Base-by-base conservation (phyloP, 306 rosid species). In the Arachis hypogaea region DNA sequence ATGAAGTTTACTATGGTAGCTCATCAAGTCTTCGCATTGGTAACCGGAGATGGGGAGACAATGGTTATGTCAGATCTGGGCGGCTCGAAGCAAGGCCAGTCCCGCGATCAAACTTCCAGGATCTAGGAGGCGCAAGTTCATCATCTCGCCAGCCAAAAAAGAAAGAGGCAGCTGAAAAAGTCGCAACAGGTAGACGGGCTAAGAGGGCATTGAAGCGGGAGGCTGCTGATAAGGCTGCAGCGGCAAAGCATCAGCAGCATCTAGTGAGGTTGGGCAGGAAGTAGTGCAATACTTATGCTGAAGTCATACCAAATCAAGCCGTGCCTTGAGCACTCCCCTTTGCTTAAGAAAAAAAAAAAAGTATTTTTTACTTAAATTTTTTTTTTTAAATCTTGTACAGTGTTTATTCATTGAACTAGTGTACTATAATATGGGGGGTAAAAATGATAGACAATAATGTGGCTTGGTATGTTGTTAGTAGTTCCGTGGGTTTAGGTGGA, bases 31-130 rank as follows among this genome's bases (percentile, higher is more conserved):
- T 94, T 28, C 92, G 96, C 4, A 86, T 94, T 3, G 99, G 98
- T 38, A 94, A 94, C 66, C 85, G 98, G 4, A 78, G 97, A 66
- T 94, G 97, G 98, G 98, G 99, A 54, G 91, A 87, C 36, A 94
- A 86, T 41, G 99, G 98, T 12, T 94, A 71, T 30, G 90, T 93
- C 4, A 88, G 95, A 56, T 85, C 78, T 12, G 93, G 97, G 5
- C 90, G 90, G 38, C 90, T 82, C 80, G 93, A 88, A 78, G 97
- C 95, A 18, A 85, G 96, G 64, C 90, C 95, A 0, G 87, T 83
- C 11, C 8, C 16, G 40, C 84, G 90, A 14, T 40, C 84, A 51
- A 79, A 56, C 54, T 58, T 72, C 45, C 80, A 79, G 51, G 90
- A 90, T 75, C 54, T 78, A 0, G 87, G 81, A 0, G 87, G 81